Evolutionary conservation across 768 basidiomycete species (phyloP), one percentile per base, ranked within the genome.

Genomic region (Nidularia sp.): DNA sequence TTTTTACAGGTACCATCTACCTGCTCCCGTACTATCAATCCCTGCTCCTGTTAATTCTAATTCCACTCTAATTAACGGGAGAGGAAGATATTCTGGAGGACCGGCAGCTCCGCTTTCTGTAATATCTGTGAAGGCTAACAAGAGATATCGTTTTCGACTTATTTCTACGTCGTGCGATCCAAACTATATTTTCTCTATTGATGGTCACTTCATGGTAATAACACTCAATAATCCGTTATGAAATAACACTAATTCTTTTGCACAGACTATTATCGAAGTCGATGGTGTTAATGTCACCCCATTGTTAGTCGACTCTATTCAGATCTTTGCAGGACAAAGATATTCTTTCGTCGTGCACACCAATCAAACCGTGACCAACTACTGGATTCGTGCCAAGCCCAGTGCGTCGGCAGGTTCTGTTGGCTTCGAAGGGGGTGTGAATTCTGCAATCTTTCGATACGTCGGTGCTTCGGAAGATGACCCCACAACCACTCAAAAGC

Each of bases 241-340:
- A 10, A 31, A 79, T 74, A 76, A 79, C 47, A 42, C 65, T 1
- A 78, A 79, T 57, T 62, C 60, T 41, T 76, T 78, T 22, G 62
- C 80, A 18, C 66, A 45, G 44, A 78, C 71, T 0, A 58, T 80
- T 53, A 79, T 79, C 44, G 79, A 80, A 60, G 75, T 68, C 1
- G 79, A 80, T 42, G 74, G 73, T 7, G 53, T 66, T 44, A 70
- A 70, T 48, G 63, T 68, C 9, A 45, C 68, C 29, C 77, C 80
- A 0, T 51, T 71, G 8, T 50, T 49, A 0, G 71, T 76, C 2
- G 73, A 78, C 48, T 57, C 65, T 8, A 70, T 80, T 46, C 60
- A 70, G 6, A 71, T 81, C 47, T 76, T 69, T 49, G 66, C 68
- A 6, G 81, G 67, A 7, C 72, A 73, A 49, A 64, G 72, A 2